These are phyloP conservation scores for Punctularia strigosozonata DNA, from an alignment of 768 basidiomycete species.

Conservation along the genomic window DNA sequence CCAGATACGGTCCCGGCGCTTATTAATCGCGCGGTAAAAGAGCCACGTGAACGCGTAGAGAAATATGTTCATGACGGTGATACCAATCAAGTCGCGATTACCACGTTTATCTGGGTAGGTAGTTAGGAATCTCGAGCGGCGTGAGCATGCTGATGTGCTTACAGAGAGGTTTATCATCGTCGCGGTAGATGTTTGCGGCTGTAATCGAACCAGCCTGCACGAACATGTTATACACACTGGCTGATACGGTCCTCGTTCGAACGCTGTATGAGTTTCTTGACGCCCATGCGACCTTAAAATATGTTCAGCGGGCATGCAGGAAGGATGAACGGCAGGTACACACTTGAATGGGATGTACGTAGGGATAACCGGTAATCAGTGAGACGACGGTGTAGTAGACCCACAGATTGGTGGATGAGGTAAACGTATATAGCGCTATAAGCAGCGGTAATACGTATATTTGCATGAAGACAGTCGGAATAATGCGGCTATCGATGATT, in stretches of 20 bases:
- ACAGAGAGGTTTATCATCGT: conserved; percentile 29
- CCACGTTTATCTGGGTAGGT: conserved; percentile 39
- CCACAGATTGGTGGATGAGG: conserved; percentile 38
- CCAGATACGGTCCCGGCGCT: conserved; percentile 38
- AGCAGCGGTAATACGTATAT: conserved; percentile 55
- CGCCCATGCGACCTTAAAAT: conserved; percentile 44
- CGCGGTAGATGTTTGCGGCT: conserved; percentile 43
- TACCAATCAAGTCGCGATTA: conserved; percentile 42
- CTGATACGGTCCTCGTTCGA: conserved; percentile 32
- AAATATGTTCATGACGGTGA: conserved; percentile 40
- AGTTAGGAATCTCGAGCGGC: not conserved
- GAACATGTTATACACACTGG: conserved; percentile 50
- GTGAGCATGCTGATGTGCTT: conserved; percentile 1
- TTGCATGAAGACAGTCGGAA: conserved; percentile 39
- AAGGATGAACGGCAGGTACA: no score
- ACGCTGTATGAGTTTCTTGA: conserved; percentile 53
- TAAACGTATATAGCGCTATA: conserved; percentile 42
- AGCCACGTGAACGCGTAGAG: conserved; percentile 39
- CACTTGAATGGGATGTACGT: conserved; percentile 19
- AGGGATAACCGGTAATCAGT: conserved; percentile 43
- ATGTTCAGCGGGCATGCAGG: conserved; percentile 17
- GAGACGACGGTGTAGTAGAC: conserved; percentile 41
- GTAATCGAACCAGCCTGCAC: conserved; percentile 46
- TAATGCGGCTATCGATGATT: conserved; percentile 41
- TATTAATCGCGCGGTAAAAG: conserved; percentile 45